A percentile compares a stretch with the other conserved stretches of the same genome.
Conservation (phyloP, 441 rosid species). For the Dalechampia spathulata region DNA sequence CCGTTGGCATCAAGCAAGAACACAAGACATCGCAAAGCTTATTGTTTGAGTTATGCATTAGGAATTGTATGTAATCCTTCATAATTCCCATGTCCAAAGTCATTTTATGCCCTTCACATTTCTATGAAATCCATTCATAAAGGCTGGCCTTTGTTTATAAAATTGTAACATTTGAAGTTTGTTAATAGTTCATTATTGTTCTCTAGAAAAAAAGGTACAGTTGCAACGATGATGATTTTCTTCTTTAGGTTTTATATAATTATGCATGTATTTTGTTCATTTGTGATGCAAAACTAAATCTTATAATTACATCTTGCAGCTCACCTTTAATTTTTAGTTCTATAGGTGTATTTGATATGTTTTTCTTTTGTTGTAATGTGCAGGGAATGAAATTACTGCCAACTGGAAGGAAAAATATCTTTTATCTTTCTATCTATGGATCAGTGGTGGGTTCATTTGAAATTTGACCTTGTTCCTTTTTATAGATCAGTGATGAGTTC, state of each 20-base stretch:
- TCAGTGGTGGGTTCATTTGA: conserved; percentile 56
- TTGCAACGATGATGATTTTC: too few relatives aligned
- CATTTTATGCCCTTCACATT: background rate
- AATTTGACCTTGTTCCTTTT: conserved; percentile 34
- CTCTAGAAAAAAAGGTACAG: too few relatives aligned
- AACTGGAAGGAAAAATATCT: conserved; percentile 63
- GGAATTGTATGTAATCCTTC: background rate
- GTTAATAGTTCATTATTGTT: too few relatives aligned
- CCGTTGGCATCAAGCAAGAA: too few relatives aligned
- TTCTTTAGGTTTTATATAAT: background rate
- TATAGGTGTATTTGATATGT: background rate
- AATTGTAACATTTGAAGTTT: background rate
- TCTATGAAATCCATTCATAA: background rate
- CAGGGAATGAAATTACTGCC: conserved; percentile 92
- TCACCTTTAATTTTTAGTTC: background rate
- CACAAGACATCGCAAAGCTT: background rate
- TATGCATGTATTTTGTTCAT: background rate
- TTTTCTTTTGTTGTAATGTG: conserved; percentile 9
- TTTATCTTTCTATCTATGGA: conserved; percentile 71
- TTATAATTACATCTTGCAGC: conserved; percentile 1
- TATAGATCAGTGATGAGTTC: conserved; percentile 75
- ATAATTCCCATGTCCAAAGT: background rate
- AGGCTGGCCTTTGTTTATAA: background rate
- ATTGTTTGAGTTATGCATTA: background rate
- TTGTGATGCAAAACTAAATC: background rate